Evolutionary conservation across 495 filamentous ascomycete species (phyloP).

Genomic region (Massariosphaeria phaeospora): DNA sequence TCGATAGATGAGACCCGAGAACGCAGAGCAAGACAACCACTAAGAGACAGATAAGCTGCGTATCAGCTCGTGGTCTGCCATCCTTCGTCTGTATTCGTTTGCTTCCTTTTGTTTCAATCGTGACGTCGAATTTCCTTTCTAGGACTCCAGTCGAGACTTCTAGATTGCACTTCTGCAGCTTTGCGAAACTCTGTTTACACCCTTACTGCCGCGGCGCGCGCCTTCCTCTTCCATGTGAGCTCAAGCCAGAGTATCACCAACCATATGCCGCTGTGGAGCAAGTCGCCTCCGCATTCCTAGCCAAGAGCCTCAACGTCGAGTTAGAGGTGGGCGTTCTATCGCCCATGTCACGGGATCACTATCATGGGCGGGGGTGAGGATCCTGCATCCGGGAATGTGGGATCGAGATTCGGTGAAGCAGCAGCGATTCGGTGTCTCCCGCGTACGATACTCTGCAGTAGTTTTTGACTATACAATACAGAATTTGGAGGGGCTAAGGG

Average conservation of each 20-base stretch:
- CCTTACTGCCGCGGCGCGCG: neutral
- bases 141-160: neutral
- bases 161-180: neutral
- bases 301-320: neutral
- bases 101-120: neutral
- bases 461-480: constrained; percentile 5
- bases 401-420: constrained; percentile 1
- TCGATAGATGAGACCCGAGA: neutral
- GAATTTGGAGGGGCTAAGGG: neutral
- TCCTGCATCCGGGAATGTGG: constrained; percentile 7
- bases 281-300: neutral
- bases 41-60: neutral
- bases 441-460: constrained; percentile 5
- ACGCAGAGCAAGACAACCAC: neutral
- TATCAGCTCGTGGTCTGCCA: neutral
- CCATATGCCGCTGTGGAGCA: neutral
- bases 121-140: neutral
- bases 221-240: neutral
- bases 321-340: neutral
- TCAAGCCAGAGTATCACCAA: neutral
- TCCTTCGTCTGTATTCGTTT: neutral
- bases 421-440: neutral
- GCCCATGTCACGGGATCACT: constrained; percentile 9
- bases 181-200: neutral
- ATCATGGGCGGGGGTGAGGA: neutral